Percentiles rank a stretch among this genome's conserved stretches.
phyloP scores from a whole-genome alignment of 164 flowering plant genomes.

The Macadamia integrifolia region DNA sequence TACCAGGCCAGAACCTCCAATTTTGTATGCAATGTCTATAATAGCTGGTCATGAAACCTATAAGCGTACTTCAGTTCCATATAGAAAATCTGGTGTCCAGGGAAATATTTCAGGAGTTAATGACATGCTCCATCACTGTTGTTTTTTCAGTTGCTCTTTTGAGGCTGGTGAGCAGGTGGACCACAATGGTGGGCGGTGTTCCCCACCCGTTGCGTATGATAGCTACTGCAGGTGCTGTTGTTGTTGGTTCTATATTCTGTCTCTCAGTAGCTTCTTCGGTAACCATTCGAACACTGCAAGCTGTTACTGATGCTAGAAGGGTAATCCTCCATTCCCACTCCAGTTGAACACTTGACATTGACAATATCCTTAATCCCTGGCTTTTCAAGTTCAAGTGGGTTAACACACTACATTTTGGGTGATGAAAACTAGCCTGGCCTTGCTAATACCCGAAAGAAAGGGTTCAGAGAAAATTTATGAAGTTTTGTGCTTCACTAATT shows the following conservation, averaged over 20 bases:
- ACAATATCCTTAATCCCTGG: background rate
- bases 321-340: conserved; percentile 11
- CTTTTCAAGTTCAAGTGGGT: background rate
- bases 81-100: no score
- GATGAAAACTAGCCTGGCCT: background rate
- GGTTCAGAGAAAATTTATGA: no score
- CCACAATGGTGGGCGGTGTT: conserved; percentile 20
- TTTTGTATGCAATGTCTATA: no score
- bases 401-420: background rate
- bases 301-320: conserved; percentile 26
- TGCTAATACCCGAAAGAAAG: no score
- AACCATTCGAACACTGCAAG: conserved; percentile 19
- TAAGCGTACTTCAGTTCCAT: no score
- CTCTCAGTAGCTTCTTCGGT: conserved; percentile 30
- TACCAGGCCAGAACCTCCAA: no score
- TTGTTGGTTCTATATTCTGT: conserved; percentile 29
- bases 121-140: no score
- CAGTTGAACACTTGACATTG: background rate
- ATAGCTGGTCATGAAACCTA: no score
- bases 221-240: conserved; percentile 21
- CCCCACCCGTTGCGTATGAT: conserved; percentile 24
- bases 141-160: no score
- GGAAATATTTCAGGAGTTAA: no score
- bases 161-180: background rate
- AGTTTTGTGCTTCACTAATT: background rate